Base-by-base conservation (phyloP, 495 filamentous ascomycete genomes). In the Amniculicola lignicola region DNA sequence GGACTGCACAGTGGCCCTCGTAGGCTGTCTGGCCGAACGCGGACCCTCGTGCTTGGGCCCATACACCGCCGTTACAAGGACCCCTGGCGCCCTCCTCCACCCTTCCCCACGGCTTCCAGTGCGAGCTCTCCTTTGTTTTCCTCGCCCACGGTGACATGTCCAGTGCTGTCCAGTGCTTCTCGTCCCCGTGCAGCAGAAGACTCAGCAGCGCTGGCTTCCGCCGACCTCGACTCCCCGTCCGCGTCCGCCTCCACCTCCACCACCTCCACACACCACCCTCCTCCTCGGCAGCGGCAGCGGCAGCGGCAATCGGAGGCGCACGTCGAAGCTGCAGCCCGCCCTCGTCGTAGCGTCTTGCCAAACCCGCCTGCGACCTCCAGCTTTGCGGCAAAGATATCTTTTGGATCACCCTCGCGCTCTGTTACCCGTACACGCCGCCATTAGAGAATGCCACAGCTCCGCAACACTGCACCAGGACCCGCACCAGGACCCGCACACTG, bases 161-260 rank as follows among this genome's bases (percentile, higher is more conserved):
- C 35, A 36, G n/a, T 4, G 22, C 22, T 24, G 29, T 16, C 5
- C 27, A 2, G 27, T 28, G 28, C 27, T 19, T 27, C 23, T 23
- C 16, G 14, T 3, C 36, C 5, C 19, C 24, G 16, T 23, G 46
- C 18, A 27, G 19, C 28, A 11, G 22, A 22, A 54, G 4, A n/a
- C 15, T 42, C 45, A 49, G 18, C 54, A 41, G 44, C 39, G 54
- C 47, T 58, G 54, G 46, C 47, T 38, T 51, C 38, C 16, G 15
- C 35, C 33, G 2, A 36, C 11, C 3, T 10, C 14, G 2, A 11
- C 7, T 9, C 38, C 10, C 18, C 18, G 38, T 41, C 10, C 38
- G 7, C 38, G n/a, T n/a, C n/a, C n/a, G n/a, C n/a, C n/a, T n/a
- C n/a, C n/a, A n/a, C n/a, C n/a, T 38, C 18, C 31, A 47, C 41